Percentiles rank a stretch among this genome's conserved stretches.
These are phyloP conservation scores for Malus asiatica DNA, from an alignment of 306 rosid genomes.

Conservation along the genomic window DNA sequence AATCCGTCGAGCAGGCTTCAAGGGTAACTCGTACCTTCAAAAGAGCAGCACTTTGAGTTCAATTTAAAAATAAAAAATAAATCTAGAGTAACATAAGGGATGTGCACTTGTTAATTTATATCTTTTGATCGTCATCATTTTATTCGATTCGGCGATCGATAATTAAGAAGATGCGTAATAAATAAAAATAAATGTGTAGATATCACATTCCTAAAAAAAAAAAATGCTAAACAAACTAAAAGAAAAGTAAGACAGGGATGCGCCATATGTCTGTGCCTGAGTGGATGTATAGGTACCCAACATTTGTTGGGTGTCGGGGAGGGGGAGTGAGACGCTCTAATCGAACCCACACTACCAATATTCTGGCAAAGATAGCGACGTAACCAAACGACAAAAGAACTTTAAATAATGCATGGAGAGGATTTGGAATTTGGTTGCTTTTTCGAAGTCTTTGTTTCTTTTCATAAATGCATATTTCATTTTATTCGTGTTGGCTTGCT, in stretches of 20 bases:
- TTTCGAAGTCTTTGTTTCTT: neutral
- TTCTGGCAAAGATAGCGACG: neutral
- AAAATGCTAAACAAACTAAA: neutral
- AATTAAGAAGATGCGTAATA: too few species aligned
- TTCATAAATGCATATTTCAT: neutral
- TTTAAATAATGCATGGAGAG: neutral
- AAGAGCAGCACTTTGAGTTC: too few species aligned
- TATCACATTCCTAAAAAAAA: too few species aligned
- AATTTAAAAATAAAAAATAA: too few species aligned
- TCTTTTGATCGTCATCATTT: too few species aligned
- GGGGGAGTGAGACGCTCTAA: neutral
- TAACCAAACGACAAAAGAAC: neutral
- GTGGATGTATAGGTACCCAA: neutral
- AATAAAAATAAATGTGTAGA: rapidly evolving
- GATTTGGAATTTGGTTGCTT: neutral
- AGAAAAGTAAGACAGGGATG: neutral
- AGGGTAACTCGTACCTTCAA: too few species aligned
- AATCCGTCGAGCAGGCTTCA: too few species aligned
- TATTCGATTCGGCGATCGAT: rapidly evolving
- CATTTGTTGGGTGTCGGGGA: neutral
- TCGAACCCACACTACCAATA: neutral
- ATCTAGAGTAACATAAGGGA: too few species aligned
- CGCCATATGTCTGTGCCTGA: neutral
- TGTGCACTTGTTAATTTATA: too few species aligned
- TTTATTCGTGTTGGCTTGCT: neutral